Conservation (phyloP, 345 rosid species). For the Draba incana region DNA sequence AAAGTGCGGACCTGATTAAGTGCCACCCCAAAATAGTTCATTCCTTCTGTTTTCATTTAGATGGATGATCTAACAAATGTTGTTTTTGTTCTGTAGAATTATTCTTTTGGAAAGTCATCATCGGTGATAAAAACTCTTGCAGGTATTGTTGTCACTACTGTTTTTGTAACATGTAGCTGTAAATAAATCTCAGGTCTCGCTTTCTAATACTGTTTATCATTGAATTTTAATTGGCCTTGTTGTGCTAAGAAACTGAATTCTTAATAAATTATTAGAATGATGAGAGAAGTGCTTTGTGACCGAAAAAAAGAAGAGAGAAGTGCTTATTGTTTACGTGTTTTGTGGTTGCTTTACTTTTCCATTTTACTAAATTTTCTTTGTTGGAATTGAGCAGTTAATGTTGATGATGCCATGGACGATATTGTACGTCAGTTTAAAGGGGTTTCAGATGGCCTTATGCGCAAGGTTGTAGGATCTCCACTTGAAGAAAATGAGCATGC, state of each 20-base stretch:
- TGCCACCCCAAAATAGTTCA: slow-evolving; percentile 1
- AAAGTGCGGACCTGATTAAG: slow-evolving; percentile 58
- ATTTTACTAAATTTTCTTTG: slow-evolving; percentile 1
- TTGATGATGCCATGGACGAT: slow-evolving; percentile 98
- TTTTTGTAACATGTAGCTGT: slow-evolving; percentile 9
- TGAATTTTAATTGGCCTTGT: neutral
- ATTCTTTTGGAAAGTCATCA: slow-evolving; percentile 92
- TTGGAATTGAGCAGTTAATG: slow-evolving; percentile 69
- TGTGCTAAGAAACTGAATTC: slow-evolving; percentile 4
- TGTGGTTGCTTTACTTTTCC: slow-evolving; percentile 30
- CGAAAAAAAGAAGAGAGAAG: neutral
- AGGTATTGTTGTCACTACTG: slow-evolving; percentile 52
- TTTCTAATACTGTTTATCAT: slow-evolving; percentile 4
- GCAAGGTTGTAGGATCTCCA: slow-evolving; percentile 69
- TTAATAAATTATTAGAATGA: neutral
- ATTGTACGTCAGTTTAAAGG: slow-evolving; percentile 91
- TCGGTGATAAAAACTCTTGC: slow-evolving; percentile 93
- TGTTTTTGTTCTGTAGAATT: slow-evolving; percentile 62
- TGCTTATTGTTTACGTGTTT: slow-evolving; percentile 22
- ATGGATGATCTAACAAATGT: slow-evolving; percentile 32
- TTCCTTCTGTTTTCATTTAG: slow-evolving; percentile 14
- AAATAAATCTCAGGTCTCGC: neutral
- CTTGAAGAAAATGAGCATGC: slow-evolving; percentile 49
- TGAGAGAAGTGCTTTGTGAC: neutral
- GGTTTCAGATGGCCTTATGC: slow-evolving; percentile 88